Evolutionary conservation across 2,329 filamentous ascomycete genomes (phyloP).

Genomic region (Magnaporthales sp.): DNA sequence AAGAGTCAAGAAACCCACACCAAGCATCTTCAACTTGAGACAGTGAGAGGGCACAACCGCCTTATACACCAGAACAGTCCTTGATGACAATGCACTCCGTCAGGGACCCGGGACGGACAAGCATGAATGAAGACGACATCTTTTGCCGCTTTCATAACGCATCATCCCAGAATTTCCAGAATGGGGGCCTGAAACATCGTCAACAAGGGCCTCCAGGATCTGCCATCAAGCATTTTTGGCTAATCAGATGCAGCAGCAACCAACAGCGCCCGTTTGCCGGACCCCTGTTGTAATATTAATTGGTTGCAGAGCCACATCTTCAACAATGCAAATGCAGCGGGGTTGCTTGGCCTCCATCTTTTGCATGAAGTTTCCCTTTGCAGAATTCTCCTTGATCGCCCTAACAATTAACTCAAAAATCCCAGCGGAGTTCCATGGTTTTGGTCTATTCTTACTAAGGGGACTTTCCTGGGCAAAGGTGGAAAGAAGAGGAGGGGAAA

Average conservation of each 20-base stretch:
- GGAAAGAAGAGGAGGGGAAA: no score
- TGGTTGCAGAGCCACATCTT: not conserved
- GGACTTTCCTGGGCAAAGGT: not conserved
- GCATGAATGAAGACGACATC: not conserved
- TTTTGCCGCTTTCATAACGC: not conserved
- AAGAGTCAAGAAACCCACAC: not conserved
- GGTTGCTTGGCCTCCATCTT: not conserved
- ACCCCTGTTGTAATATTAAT: not conserved
- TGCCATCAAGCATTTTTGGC: not conserved
- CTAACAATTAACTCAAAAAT: not conserved
- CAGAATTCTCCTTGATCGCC: not conserved
- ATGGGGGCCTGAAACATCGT: not conserved
- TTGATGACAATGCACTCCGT: not conserved
- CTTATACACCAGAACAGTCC: not conserved
- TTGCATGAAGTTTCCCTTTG: not conserved
- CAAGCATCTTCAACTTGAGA: not conserved
- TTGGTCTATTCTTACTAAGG: not conserved
- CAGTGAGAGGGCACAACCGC: not conserved
- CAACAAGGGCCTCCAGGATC: not conserved
- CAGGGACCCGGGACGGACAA: not conserved
- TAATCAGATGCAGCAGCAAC: not conserved
- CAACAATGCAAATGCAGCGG: not conserved
- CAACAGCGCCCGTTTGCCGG: conserved; percentile 1
- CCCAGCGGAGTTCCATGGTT: not conserved
- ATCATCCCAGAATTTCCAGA: not conserved